Conservation (phyloP, 495 filamentous ascomycete genomes). For the Amphirosellinia nigrospora region DNA sequence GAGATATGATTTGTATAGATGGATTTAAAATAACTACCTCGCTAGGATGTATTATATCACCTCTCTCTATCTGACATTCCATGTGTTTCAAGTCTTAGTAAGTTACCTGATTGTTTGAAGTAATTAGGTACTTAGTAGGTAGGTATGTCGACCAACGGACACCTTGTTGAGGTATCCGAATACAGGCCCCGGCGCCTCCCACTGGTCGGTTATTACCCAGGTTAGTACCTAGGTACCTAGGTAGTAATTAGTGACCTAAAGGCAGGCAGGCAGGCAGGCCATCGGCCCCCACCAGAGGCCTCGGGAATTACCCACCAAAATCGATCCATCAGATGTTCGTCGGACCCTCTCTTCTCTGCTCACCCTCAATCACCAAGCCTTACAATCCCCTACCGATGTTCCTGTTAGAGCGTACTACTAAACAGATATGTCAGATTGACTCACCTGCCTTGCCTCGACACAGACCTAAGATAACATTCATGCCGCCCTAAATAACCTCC, state of each 20-base stretch:
- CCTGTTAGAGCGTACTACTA: background rate
- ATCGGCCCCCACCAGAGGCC: background rate
- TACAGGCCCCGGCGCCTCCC: too few relatives aligned
- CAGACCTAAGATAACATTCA: constrained; percentile 3
- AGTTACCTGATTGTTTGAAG: too few relatives aligned
- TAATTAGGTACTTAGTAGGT: too few relatives aligned
- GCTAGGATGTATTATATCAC: too few relatives aligned
- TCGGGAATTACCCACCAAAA: constrained; percentile 1
- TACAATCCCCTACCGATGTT: constrained; percentile 6
- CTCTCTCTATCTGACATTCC: background rate
- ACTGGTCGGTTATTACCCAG: too few relatives aligned
- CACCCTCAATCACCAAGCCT: constrained; percentile 7
- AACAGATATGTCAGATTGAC: constrained; percentile 18
- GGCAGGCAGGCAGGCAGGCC: background rate
- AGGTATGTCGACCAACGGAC: too few relatives aligned
- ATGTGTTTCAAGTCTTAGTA: background rate
- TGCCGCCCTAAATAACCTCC: constrained; percentile 18
- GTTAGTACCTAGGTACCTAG: too few relatives aligned
- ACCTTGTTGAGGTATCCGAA: too few relatives aligned
- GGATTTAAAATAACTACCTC: background rate
- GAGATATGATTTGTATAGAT: background rate
- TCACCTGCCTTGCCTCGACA: background rate
- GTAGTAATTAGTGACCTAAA: too few relatives aligned
- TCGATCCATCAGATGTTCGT: background rate
- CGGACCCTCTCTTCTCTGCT: constrained; percentile 11